Conservation (phyloP, 2,329 filamentous ascomycete species). For the Arthrinium phaeospermum region DNA sequence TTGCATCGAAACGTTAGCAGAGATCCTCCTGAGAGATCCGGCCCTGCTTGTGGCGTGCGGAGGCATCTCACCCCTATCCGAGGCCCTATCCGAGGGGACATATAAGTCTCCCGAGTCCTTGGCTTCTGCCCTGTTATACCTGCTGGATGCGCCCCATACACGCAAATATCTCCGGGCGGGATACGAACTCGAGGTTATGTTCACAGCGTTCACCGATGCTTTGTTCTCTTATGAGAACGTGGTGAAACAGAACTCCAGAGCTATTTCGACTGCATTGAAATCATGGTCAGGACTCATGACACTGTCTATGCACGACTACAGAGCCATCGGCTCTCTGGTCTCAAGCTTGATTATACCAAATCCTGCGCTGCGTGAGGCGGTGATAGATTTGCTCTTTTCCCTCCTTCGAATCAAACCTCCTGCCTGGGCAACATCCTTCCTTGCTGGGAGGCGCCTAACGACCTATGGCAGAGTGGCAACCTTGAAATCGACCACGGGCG, state of each 20-base stretch:
- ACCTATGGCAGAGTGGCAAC: constrained; percentile 96
- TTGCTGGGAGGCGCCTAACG: constrained; percentile 89
- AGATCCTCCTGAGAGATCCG: constrained; percentile 88
- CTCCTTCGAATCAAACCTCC: constrained; percentile 87
- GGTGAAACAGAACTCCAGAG: constrained; percentile 85
- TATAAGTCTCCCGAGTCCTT: constrained; percentile 94
- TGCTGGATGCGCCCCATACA: constrained; percentile 82
- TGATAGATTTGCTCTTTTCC: constrained; percentile 85
- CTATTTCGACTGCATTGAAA: constrained; percentile 89
- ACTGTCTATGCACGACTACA: constrained; percentile 85
- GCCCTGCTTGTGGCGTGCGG: constrained; percentile 81
- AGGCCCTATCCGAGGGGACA: constrained; percentile 85
- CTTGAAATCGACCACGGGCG: constrained; percentile 65
- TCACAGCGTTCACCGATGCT: constrained; percentile 92
- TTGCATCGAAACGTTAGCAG: constrained; percentile 89
- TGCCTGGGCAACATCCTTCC: constrained; percentile 93
- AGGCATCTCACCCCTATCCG: constrained; percentile 85
- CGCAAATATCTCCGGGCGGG: constrained; percentile 85
- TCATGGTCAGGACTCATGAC: constrained; percentile 93
- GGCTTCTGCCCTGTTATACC: constrained; percentile 84
- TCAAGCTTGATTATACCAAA: constrained; percentile 66
- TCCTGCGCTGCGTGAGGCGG: constrained; percentile 68
- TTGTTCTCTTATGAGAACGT: constrained; percentile 62
- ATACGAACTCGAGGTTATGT: constrained; percentile 86
- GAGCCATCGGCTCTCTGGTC: constrained; percentile 80